Base-by-base conservation (phyloP, 768 basidiomycete genomes). In the Lactarius trivialis region DNA sequence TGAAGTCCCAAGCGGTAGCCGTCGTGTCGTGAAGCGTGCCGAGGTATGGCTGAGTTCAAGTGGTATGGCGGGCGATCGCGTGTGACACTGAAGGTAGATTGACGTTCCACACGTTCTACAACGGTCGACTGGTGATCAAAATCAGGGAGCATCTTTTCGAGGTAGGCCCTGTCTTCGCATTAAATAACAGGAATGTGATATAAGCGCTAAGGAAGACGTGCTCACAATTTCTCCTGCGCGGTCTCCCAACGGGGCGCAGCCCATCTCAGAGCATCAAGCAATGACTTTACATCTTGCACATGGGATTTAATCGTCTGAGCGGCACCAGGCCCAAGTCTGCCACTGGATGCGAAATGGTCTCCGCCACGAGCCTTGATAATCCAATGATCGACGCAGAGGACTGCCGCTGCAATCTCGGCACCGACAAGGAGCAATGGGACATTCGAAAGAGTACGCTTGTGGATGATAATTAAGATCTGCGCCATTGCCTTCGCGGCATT, bases 181-280 rank as follows among this genome's bases (percentile, higher is more conserved):
- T 66, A 32, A 56, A 52, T 1, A 41, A 49, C 52, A 55, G 3
- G 32, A 17, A 12, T 15, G n/a, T 5, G 2, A 24, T 21, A 28
- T 50, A 15, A 6, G 26, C 2, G 19, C 28, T 19, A 24, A 26
- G 26, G 41, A 4, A 36, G 32, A 49, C 11, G 7, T 9, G 7
- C 61, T 52, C 45, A 66, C 65, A 67, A 17, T 37, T 9, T 60
- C 15, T 65, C 63, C 32, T 61, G 55, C 1, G 65, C 67, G 0
- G 52, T 63, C 39, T 67, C 67, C 67, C 67, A 67, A 28, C 67
- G 56, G 7, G 65, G 58, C 14, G 39, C 55, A 0, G 65, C 67
- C 65, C 67, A 66, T 52, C 56, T 55, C n/a, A 67, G 34, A n/a
- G 61, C 58, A 9, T 37, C 33, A 19, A 67, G 28, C 12, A 67